Percentiles rank a stretch among this genome's conserved stretches.
These are phyloP conservation scores for Fusarium falciforme DNA, from an alignment of 2,329 filamentous ascomycete species.

Conservation along the genomic window DNA sequence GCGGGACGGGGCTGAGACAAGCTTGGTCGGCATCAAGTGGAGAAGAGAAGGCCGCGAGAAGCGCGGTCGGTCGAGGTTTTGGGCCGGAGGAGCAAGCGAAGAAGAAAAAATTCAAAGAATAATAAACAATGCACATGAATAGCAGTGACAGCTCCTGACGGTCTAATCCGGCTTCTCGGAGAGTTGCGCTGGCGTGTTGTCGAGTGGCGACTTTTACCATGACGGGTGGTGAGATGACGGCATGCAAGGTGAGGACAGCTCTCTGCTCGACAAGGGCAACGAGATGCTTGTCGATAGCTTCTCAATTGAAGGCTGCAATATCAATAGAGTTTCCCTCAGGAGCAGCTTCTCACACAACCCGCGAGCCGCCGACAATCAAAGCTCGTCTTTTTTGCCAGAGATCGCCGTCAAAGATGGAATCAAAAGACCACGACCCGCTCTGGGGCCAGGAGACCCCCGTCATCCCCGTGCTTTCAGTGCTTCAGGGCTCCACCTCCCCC, in stretches of 20 bases:
- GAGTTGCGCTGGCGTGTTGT: slow-evolving; percentile 8
- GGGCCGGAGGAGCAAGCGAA: slow-evolving; percentile 1
- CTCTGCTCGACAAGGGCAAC: not conserved
- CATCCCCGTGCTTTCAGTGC: slow-evolving; percentile 18
- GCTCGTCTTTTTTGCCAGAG: slow-evolving; percentile 9
- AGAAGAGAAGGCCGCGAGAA: slow-evolving; percentile 20
- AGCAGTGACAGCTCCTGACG: not conserved
- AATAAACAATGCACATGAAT: slow-evolving; percentile 6
- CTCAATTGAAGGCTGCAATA: not conserved
- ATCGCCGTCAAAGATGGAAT: slow-evolving; percentile 16
- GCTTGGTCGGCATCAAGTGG: slow-evolving; percentile 34
- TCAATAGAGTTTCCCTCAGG: not conserved
- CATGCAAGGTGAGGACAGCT: not conserved
- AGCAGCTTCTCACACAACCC: not conserved
- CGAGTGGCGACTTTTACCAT: slow-evolving; percentile 3
- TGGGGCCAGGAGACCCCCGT: slow-evolving; percentile 9
- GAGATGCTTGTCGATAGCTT: not conserved
- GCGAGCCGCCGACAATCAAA: not conserved
- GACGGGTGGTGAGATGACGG: slow-evolving; percentile 1
- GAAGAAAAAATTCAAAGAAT: slow-evolving; percentile 1
- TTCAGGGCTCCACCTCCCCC: slow-evolving; percentile 28
- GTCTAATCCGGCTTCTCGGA: slow-evolving; percentile 3
- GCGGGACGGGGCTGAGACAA: slow-evolving; percentile 31
- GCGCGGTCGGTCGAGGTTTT: slow-evolving; percentile 17
- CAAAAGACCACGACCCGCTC: not conserved